Base-by-base conservation (phyloP, 768 basidiomycete genomes). In the Tulasnella calospora region DNA sequence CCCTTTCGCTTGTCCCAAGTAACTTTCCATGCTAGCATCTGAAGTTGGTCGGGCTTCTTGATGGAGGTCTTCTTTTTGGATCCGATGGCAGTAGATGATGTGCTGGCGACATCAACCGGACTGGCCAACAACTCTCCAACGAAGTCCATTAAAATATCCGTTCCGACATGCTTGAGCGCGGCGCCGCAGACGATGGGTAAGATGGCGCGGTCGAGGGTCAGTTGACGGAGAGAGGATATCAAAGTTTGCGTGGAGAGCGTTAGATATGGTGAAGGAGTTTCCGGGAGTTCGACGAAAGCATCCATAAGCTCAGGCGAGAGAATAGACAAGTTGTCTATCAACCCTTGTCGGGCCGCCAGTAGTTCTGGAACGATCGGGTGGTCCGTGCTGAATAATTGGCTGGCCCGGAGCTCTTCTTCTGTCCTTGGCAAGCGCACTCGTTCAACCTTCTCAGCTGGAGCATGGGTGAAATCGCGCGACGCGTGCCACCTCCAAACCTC, bases 11-110 rank as follows among this genome's bases (percentile, higher is more conserved):
- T 90, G 82, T 96, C 94, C 94, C 94, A 95, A 40, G 86, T 87
- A 30, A 96, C 94, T 83, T 96, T 96, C 94, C 95, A 96, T 2
- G 92, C 94, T 36, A 96, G 86, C 80, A 91, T 83, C 46, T 88
- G 89, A 33, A 92, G 72, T 82, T 67, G 67, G 27, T 30, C 78
- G 44, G 71, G 41, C 57, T 70, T 61, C 33, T 61, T 36, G 23
- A 57, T 71, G 19, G 77, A 38, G 7, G 71, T 77, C 46, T 74
- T 35, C 27, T 71, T 46, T 74, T 80, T 80, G 35, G 69, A 57
- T 36, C 71, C 77, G 21, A 36, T 47, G 40, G 74, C 78, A 38
- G 46, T 73, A 13, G 77, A 71, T 76, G 88, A 88, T 23, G 82
- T 82, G 80, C 89, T 88, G 19, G 84, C 83, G 13, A 92, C 87